A percentile compares a stretch with the other conserved stretches of the same genome.
Conservation (phyloP, 2,329 filamentous ascomycete species). For the Colletotrichum chrysophilum region DNA sequence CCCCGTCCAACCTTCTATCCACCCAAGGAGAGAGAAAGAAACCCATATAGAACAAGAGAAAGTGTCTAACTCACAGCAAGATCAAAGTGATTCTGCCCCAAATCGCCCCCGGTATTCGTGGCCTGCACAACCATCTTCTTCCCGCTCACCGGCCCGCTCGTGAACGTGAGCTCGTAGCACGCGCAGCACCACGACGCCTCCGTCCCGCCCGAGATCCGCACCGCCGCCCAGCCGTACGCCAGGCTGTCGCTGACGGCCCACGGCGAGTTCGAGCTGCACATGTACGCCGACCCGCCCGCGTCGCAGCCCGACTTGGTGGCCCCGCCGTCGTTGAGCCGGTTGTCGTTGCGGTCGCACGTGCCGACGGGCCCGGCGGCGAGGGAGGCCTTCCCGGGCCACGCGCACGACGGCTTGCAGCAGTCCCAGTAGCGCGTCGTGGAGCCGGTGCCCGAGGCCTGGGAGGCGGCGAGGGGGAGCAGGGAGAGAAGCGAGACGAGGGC, state of each 20-base stretch:
- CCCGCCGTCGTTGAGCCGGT: slow-evolving; percentile 46
- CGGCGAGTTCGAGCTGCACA: slow-evolving; percentile 57
- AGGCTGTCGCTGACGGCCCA: slow-evolving; percentile 55
- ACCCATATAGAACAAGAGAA: not conserved
- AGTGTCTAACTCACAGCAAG: slow-evolving; percentile 39
- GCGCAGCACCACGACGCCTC: slow-evolving; percentile 55
- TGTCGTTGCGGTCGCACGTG: slow-evolving; percentile 54
- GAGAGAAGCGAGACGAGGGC: slow-evolving; percentile 24
- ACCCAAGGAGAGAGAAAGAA: not conserved
- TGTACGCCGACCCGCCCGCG: slow-evolving; percentile 54
- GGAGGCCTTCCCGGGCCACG: slow-evolving; percentile 52
- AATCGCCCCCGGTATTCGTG: slow-evolving; percentile 62
- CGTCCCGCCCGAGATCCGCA: slow-evolving; percentile 46
- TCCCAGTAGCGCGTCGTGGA: slow-evolving; percentile 49
- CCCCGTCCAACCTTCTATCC: not conserved
- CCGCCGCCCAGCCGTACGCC: slow-evolving; percentile 61
- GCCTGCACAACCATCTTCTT: slow-evolving; percentile 68
- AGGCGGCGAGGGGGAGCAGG: slow-evolving; percentile 20
- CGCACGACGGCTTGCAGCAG: slow-evolving; percentile 66
- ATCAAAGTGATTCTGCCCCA: slow-evolving; percentile 61
- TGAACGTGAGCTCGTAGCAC: slow-evolving; percentile 67
- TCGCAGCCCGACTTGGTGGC: slow-evolving; percentile 37
- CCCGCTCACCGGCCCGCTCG: slow-evolving; percentile 54
- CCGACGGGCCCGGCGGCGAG: slow-evolving; percentile 43
- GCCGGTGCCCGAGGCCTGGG: slow-evolving; percentile 31